Evolutionary conservation across 495 filamentous ascomycete species (phyloP).

Genomic region (Xylona heveae): DNA sequence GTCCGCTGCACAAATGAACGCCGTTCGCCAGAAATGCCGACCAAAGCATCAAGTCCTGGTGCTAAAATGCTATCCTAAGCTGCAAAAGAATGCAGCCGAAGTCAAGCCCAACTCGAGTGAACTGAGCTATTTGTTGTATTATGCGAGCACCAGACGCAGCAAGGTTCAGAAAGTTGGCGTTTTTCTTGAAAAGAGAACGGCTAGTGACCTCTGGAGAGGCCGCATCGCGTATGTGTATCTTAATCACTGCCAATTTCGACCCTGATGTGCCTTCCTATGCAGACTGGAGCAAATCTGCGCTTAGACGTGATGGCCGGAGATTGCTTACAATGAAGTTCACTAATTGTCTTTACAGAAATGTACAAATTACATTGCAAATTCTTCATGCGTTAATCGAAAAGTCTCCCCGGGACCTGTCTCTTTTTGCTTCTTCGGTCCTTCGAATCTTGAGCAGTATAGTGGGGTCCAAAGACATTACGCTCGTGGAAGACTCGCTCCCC

Average conservation of each 20-base stretch:
- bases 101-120: slow-evolving; percentile 88
- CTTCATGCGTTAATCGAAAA: slow-evolving; percentile 79
- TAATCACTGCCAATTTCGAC: too few species aligned
- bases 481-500: slow-evolving; percentile 69
- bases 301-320: background rate
- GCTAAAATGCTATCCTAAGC: slow-evolving; percentile 81
- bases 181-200: slow-evolving; percentile 79
- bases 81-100: slow-evolving; percentile 69
- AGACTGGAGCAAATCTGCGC: background rate
- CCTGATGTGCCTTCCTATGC: background rate
- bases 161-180: slow-evolving; percentile 86
- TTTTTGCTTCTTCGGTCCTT: slow-evolving; percentile 64
- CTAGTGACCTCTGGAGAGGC: slow-evolving; percentile 62
- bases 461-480: slow-evolving; percentile 58
- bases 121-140: slow-evolving; percentile 86
- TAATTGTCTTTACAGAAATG: slow-evolving; percentile 34
- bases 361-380: slow-evolving; percentile 82
- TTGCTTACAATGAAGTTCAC: slow-evolving; percentile 1
- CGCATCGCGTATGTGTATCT: slow-evolving; percentile 49
- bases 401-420: slow-evolving; percentile 65
- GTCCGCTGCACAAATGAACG: too few species aligned
- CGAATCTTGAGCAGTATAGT: slow-evolving; percentile 59
- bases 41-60: slow-evolving; percentile 88
- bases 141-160: slow-evolving; percentile 75
- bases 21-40: slow-evolving; percentile 41